Evolutionary conservation across 108 stramenopile species (phyloP), one percentile per base, ranked within the genome.

Genomic region (Bacterosira constricta): DNA sequence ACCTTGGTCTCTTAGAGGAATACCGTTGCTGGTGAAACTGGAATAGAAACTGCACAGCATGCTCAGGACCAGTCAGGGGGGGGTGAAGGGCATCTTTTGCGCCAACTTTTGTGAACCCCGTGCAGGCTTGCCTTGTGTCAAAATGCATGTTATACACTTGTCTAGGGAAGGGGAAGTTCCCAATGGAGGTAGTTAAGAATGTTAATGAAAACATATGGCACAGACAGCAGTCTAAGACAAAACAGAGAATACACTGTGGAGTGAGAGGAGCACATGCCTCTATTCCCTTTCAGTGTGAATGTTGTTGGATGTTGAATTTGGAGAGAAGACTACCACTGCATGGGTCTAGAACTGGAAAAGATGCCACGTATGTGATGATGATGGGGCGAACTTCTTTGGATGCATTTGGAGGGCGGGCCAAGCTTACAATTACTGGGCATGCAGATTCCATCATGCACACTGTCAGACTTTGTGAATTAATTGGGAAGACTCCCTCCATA

Each of bases 231-330:
- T n/a, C n/a, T n/a, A n/a, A n/a, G n/a, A 9, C 31, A 17, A 45
- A 45, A 25, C 1, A 37, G 0, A 12, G 44, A 1, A 20, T 70
- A 0, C 36, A 60, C 38, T 52, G 63, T 15, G 58, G 51, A 8
- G 44, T 46, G 3, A 46, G 39, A 0, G 64, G 64, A 6, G 82
- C 81, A 23, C 66, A 81, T 49, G 20, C 73, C 10, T 69, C 62
- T 31, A 30, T 47, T 0, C 64, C 73, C 1, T 85, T 89, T 44
- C 80, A 83, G 57, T 89, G 88, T 60, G 76, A 83, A 8, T 3
- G 50, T 0, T 89, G 88, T 59, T 81, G 81, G 64, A 77, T 83
- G 23, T 3, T 30, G 2, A 83, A 85, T 10, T 15, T 86, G 0
- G 39, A 62, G 23, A 38, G 64, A 0, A 12, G 72, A 10, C n/a